These are phyloP conservation scores for Sporobolomyces roseus DNA, from an alignment of 768 basidiomycete species.

Conservation along the genomic window DNA sequence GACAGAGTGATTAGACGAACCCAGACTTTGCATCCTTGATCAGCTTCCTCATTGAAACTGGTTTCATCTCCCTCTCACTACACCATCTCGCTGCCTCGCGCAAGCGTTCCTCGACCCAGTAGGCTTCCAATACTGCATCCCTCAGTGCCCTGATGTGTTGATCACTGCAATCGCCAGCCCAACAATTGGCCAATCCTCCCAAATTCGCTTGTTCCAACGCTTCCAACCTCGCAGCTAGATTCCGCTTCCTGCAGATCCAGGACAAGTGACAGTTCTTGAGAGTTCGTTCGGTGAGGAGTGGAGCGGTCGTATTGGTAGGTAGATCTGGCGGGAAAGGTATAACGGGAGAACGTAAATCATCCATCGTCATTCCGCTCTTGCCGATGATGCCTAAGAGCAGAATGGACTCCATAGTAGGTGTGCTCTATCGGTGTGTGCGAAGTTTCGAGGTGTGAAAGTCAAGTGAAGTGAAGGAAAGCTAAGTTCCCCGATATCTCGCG, in stretches of 20 bases:
- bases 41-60: neutral
- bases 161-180: constrained; percentile 20
- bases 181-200: neutral
- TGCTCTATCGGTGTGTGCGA: too few species aligned
- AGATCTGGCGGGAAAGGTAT: constrained; percentile 17
- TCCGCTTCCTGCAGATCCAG: constrained; percentile 24
- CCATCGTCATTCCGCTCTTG: constrained; percentile 6
- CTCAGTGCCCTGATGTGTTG: constrained; percentile 2
- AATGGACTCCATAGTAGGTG: constrained; percentile 3
- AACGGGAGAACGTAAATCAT: neutral
- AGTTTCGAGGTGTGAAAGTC: too few species aligned
- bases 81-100: constrained; percentile 17
- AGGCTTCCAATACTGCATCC: constrained; percentile 16
- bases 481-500: too few species aligned
- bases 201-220: neutral
- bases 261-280: constrained; percentile 20
- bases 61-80: constrained; percentile 1
- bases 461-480: too few species aligned
- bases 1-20: neutral
- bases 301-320: neutral
- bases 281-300: constrained; percentile 19
- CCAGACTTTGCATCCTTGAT: neutral
- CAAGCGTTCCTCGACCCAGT: constrained; percentile 27
- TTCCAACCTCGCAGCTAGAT: neutral
- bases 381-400: constrained; percentile 5